These are phyloP conservation scores for Myxozyma melibiosi DNA, from an alignment of 805 yeast genomes.

Conservation along the genomic window DNA sequence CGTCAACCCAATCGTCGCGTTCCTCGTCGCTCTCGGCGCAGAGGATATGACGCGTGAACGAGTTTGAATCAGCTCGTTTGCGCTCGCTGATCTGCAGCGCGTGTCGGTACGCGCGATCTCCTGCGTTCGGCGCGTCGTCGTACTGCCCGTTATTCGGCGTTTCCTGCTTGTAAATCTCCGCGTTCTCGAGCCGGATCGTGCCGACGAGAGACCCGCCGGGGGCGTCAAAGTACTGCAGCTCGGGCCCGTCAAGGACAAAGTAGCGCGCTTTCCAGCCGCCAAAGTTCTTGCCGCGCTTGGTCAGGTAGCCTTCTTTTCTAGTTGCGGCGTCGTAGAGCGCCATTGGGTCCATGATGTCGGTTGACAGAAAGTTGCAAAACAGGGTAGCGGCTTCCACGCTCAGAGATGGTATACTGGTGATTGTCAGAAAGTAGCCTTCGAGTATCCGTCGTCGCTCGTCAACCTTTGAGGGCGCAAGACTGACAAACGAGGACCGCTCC, in stretches of 20 bases:
- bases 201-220: constrained; percentile 61
- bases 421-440: constrained; percentile 59
- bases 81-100: constrained; percentile 56
- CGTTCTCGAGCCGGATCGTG: constrained; percentile 51
- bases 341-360: constrained; percentile 63
- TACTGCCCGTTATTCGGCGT: constrained; percentile 2
- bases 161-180: constrained; percentile 48
- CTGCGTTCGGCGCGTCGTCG: constrained; percentile 7
- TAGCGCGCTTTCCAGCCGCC: constrained; percentile 72
- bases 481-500: constrained; percentile 58
- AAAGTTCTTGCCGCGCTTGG: constrained; percentile 65
- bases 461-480: constrained; percentile 64
- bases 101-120: constrained; percentile 50
- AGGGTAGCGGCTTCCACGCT: constrained; percentile 55
- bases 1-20: constrained; percentile 70
- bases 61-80: constrained; percentile 42
- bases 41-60: constrained; percentile 52
- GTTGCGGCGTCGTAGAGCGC: constrained; percentile 49
- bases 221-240: constrained; percentile 57
- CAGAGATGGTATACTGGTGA: constrained; percentile 60
- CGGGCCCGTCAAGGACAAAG: constrained; percentile 65
- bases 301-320: constrained; percentile 63
- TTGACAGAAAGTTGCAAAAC: constrained; percentile 66
- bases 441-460: constrained; percentile 60
- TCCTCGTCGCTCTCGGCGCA: constrained; percentile 81